Conservation (phyloP, 2,329 filamentous ascomycete genomes). For the Hymenoscyphus fraxineus region DNA sequence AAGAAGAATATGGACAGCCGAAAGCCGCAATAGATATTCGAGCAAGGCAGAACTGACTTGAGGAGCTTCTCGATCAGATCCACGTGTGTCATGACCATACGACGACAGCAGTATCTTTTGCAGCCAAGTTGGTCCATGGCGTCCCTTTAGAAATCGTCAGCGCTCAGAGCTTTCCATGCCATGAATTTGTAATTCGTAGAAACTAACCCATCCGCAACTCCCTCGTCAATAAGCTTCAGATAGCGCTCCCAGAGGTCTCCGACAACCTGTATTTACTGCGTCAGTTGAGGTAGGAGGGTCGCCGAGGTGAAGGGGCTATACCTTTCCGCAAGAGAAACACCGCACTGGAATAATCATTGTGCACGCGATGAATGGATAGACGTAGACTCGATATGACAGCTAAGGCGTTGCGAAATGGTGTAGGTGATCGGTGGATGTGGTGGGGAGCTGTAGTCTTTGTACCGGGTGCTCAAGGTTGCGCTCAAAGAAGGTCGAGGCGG, state of each 20-base stretch:
- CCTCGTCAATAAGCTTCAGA: slow-evolving; percentile 78
- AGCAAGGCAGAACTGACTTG: slow-evolving; percentile 54
- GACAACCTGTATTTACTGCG: slow-evolving; percentile 62
- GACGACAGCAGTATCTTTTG: slow-evolving; percentile 95
- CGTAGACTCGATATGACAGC: background rate
- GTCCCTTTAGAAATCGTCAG: slow-evolving; percentile 55
- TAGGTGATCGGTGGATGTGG: background rate
- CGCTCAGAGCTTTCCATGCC: slow-evolving; percentile 1
- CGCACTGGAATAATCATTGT: slow-evolving; percentile 98
- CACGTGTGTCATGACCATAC: slow-evolving; percentile 99
- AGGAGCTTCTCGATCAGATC: slow-evolving; percentile 98
- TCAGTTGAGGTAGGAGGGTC: slow-evolving; percentile 20
- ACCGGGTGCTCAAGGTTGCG: slow-evolving; percentile 11
- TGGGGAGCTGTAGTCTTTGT: slow-evolving; percentile 7
- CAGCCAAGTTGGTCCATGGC: slow-evolving; percentile 94
- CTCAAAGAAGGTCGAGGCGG: slow-evolving; percentile 8
- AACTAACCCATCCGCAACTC: slow-evolving; percentile 68
- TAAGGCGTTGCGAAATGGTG: background rate
- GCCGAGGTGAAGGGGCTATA: slow-evolving; percentile 40
- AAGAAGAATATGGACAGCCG: background rate
- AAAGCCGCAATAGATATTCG: background rate
- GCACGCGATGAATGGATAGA: slow-evolving; percentile 18
- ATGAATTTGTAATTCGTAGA: slow-evolving; percentile 9
- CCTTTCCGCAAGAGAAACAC: slow-evolving; percentile 99
- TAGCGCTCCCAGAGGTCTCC: slow-evolving; percentile 98